Percentiles rank a stretch among this genome's conserved stretches.
These are phyloP conservation scores for Margaritispora aquatica DNA, from an alignment of 495 filamentous ascomycete species.

Conservation along the genomic window DNA sequence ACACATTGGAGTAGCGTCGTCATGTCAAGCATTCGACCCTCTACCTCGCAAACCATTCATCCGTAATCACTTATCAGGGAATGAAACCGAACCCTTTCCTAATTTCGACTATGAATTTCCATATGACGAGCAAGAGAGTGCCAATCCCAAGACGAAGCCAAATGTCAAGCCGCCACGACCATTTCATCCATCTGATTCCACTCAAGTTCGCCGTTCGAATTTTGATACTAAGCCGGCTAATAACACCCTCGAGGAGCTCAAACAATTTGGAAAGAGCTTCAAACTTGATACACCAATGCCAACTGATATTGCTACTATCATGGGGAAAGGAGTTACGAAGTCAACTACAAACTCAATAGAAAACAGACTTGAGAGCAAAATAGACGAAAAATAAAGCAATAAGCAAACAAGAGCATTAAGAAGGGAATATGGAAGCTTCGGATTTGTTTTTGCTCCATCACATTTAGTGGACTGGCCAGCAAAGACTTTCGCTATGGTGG, in stretches of 20 bases:
- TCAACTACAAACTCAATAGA: background rate
- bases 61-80: too few relatives aligned
- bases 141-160: background rate
- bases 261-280: background rate
- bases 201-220: background rate
- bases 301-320: background rate
- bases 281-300: background rate
- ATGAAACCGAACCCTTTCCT: background rate
- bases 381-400: background rate
- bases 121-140: too few relatives aligned
- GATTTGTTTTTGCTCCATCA: too few relatives aligned
- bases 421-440: too few relatives aligned
- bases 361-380: background rate
- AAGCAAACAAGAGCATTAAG: background rate
- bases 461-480: too few relatives aligned
- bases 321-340: background rate
- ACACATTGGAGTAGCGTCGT: too few relatives aligned
- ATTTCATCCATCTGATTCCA: background rate
- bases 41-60: too few relatives aligned
- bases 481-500: too few relatives aligned
- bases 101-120: background rate
- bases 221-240: background rate
- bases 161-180: background rate
- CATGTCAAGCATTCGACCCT: too few relatives aligned
- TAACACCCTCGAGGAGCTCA: background rate